Conservation (phyloP, 768 basidiomycete genomes). For the Pleurotus cornucopiae region DNA sequence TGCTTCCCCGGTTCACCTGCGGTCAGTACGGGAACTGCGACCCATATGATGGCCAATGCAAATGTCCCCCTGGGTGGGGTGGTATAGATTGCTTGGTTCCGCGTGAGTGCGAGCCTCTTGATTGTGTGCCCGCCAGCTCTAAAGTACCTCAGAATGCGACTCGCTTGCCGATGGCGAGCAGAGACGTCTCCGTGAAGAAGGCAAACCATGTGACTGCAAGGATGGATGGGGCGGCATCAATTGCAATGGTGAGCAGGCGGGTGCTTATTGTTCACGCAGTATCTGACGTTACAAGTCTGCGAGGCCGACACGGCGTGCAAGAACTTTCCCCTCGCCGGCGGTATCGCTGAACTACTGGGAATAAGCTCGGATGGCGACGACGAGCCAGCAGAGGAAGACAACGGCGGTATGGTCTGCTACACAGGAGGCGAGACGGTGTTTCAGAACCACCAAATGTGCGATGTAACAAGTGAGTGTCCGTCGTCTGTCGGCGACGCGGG, state of each 20-base stretch:
- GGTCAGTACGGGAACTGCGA: constrained; percentile 92
- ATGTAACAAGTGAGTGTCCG: constrained; percentile 82
- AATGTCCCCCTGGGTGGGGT: constrained; percentile 96
- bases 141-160: constrained; percentile 69
- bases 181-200: constrained; percentile 73
- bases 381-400: constrained; percentile 24
- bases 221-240: constrained; percentile 97
- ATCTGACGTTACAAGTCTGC: constrained; percentile 58
- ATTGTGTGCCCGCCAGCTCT: background rate
- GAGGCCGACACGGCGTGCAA: constrained; percentile 75
- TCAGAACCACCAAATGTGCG: constrained; percentile 95
- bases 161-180: constrained; percentile 89
- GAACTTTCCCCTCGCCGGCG: constrained; percentile 65
- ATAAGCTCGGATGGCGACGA: constrained; percentile 27
- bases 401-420: constrained; percentile 87
- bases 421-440: constrained; percentile 91
- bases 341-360: constrained; percentile 18
- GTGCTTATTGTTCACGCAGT: background rate
- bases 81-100: constrained; percentile 93
- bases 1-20: constrained; percentile 86
- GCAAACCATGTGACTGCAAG: constrained; percentile 79
- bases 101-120: constrained; percentile 46
- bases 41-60: constrained; percentile 90
- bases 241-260: constrained; percentile 75
- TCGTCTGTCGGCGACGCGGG: background rate